phyloP scores from a whole-genome alignment of 495 filamentous ascomycete genomes.

The Neurospora pannonica region DNA sequence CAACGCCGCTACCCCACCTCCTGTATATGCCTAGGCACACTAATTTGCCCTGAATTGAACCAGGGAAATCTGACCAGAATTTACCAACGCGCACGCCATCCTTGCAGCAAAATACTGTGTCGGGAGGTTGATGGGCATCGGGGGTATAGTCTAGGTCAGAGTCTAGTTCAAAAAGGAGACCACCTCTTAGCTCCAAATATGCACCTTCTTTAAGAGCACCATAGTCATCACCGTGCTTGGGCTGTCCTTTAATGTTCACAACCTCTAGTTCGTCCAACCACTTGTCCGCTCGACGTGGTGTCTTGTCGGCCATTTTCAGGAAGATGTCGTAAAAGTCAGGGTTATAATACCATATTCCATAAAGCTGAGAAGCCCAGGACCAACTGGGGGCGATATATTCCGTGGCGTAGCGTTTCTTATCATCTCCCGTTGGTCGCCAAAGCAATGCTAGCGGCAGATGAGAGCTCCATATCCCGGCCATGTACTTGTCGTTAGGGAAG shows the following conservation, averaged over 20 bases:
- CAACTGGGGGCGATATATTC: background rate
- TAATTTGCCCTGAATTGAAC: accelerated
- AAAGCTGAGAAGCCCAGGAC: background rate
- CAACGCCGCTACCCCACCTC: background rate
- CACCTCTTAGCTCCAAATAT: background rate
- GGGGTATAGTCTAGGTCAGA: background rate
- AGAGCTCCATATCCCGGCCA: background rate
- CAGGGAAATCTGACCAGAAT: background rate
- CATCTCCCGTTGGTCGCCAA: background rate
- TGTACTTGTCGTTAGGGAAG: background rate
- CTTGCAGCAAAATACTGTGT: background rate
- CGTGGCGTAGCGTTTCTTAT: background rate
- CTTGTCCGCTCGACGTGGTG: background rate
- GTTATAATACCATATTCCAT: accelerated
- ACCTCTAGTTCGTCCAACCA: background rate
- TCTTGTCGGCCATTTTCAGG: accelerated
- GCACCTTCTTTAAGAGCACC: background rate
- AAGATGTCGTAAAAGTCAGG: background rate
- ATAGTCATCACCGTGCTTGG: background rate
- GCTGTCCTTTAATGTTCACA: background rate
- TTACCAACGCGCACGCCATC: background rate
- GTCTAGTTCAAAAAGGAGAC: background rate
- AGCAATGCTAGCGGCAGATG: background rate
- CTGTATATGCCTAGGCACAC: background rate
- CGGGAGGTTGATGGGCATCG: too few species aligned